Percentiles rank a stretch among this genome's conserved stretches.
Evolutionary conservation across 2,329 filamentous ascomycete species (phyloP).

Genomic region (Canariomyces notabilis): DNA sequence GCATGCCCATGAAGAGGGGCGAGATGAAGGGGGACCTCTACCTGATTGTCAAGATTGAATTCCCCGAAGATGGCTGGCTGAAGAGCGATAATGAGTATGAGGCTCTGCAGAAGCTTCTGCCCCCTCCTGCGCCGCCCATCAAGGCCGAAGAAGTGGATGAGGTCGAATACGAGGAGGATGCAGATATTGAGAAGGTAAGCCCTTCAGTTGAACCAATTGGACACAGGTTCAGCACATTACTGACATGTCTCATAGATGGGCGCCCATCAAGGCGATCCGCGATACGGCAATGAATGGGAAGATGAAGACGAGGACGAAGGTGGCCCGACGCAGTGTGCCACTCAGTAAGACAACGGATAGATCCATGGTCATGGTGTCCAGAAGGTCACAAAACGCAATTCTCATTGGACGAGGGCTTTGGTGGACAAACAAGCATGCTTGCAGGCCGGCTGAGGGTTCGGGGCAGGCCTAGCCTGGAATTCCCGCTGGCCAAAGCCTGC

Average conservation of each 20-base stretch:
- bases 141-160: conserved; percentile 76
- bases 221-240: not conserved
- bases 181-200: conserved; percentile 71
- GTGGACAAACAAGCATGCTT: not conserved
- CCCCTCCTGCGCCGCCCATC: conserved; percentile 56
- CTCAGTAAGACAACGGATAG: conserved; percentile 63
- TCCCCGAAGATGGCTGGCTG: conserved; percentile 84
- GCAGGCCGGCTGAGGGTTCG: not conserved
- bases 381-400: not conserved
- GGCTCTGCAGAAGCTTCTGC: conserved; percentile 69
- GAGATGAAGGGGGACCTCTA: conserved; percentile 84
- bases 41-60: conserved; percentile 77
- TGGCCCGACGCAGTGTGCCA: conserved; percentile 65
- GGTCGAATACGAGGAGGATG: conserved; percentile 78
- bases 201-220: not conserved
- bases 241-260: conserved; percentile 52
- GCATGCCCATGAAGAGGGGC: conserved; percentile 87
- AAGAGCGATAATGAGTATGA: conserved; percentile 65
- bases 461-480: no score
- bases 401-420: not conserved
- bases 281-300: conserved; percentile 62
- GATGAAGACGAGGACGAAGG: conserved; percentile 60
- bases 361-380: no score
- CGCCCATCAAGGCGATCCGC: conserved; percentile 62
- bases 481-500: no score